phyloP scores from a whole-genome alignment of 2,329 filamentous ascomycete species.

The Cordyceps cicadae region DNA sequence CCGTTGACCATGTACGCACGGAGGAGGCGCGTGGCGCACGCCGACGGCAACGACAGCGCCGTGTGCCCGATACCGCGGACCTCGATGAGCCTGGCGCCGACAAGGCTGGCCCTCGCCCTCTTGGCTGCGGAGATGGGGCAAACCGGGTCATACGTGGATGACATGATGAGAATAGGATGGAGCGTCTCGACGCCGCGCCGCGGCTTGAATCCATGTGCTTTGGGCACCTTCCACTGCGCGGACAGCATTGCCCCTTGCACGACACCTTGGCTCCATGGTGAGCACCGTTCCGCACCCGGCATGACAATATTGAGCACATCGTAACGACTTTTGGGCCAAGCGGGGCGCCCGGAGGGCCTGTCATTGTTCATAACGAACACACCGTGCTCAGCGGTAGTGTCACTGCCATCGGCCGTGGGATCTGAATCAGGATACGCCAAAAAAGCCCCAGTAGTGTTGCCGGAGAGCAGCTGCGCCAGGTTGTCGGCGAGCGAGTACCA shows the following conservation, averaged over 20 bases:
- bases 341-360: conserved; percentile 14
- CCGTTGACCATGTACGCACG: conserved; percentile 30
- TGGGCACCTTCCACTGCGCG: conserved; percentile 23
- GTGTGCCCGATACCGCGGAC: conserved; percentile 36
- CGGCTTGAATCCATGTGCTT: conserved; percentile 21
- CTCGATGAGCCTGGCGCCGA: conserved; percentile 31
- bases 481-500: conserved; percentile 30
- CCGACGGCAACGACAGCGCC: conserved; percentile 28
- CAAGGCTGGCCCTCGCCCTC: conserved; percentile 26
- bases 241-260: conserved; percentile 25
- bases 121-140: conserved; percentile 36
- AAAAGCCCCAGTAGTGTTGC: conserved; percentile 31
- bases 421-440: conserved; percentile 23
- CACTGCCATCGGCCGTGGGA: conserved; percentile 12
- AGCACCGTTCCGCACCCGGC: conserved; percentile 12
- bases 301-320: neutral
- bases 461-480: conserved; percentile 27
- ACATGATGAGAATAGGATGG: conserved; percentile 25
- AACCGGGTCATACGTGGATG: conserved; percentile 36
- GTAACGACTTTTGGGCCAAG: conserved; percentile 22
- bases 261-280: conserved; percentile 24
- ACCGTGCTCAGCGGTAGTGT: conserved; percentile 17
- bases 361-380: conserved; percentile 23
- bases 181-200: conserved; percentile 24
- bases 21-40: conserved; percentile 28